Evolutionary conservation across 2,329 filamentous ascomycete genomes (phyloP).

Genomic region (Chaetothyriales sp.): DNA sequence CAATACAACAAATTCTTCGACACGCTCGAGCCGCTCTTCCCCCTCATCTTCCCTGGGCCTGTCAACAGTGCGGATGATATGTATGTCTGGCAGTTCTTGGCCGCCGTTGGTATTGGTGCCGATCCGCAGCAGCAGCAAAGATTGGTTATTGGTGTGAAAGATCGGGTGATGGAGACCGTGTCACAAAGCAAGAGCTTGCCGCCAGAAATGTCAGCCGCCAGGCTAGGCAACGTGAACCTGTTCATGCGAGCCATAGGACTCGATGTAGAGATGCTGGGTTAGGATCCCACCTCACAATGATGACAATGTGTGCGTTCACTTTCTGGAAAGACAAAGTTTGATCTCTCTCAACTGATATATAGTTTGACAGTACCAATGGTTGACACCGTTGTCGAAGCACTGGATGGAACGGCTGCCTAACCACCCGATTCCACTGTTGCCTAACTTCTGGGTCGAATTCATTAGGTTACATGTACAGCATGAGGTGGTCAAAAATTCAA

Average conservation of each 20-base stretch:
- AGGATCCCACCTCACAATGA: not conserved
- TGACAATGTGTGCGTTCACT: not conserved
- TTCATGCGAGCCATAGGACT: conserved; percentile 99
- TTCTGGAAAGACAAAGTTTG: not conserved
- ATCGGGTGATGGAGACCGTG: conserved; percentile 93
- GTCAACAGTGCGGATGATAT: conserved; percentile 83
- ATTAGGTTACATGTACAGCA: not conserved
- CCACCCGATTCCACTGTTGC: not conserved
- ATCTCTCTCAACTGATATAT: not conserved
- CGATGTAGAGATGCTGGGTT: conserved; percentile 67
- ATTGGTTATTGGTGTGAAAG: conserved; percentile 87
- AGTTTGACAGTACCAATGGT: not conserved
- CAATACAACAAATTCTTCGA: conserved; percentile 83
- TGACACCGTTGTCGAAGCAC: not conserved
- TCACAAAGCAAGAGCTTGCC: conserved; percentile 77
- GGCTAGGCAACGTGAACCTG: conserved; percentile 82
- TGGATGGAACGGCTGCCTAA: not conserved
- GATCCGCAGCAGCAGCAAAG: conserved; percentile 90
- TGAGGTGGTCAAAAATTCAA: too few relatives aligned
- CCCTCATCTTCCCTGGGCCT: conserved; percentile 78
- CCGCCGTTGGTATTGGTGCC: conserved; percentile 84
- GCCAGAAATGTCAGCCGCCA: conserved; percentile 65
- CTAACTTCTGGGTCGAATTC: not conserved
- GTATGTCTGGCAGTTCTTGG: conserved; percentile 96
- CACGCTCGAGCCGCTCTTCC: conserved; percentile 65